Percentiles rank a stretch among this genome's conserved stretches.
phyloP scores from a whole-genome alignment of 2,329 filamentous ascomycete genomes.

The Calonectria hawksworthii region DNA sequence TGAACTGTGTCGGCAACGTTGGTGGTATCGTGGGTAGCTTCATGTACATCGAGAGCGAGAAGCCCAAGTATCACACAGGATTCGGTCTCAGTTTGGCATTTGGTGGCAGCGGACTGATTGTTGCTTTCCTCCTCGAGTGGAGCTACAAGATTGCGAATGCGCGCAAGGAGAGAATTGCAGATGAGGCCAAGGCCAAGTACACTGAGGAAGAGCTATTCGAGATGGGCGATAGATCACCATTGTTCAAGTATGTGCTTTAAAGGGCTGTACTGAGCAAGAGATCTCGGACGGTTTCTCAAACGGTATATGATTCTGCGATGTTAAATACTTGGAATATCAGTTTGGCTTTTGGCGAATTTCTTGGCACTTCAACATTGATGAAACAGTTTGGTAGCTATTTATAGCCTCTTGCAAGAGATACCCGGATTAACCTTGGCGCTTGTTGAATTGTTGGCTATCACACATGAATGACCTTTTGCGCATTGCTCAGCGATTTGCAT shows the following conservation, averaged over 20 bases:
- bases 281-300: no score
- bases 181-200: constrained; percentile 47
- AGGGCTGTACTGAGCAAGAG: no score
- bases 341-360: neutral
- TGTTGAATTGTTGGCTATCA: neutral
- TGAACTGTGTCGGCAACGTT: constrained; percentile 29
- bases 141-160: constrained; percentile 48
- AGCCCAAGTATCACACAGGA: constrained; percentile 60
- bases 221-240: constrained; percentile 51
- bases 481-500: neutral
- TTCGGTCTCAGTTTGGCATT: constrained; percentile 54
- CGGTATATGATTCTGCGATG: neutral
- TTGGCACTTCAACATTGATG: neutral
- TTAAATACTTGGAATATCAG: neutral
- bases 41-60: constrained; percentile 23
- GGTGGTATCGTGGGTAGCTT: constrained; percentile 24
- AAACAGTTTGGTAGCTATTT: neutral
- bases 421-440: neutral
- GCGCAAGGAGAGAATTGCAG: constrained; percentile 45
- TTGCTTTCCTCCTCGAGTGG: constrained; percentile 49
- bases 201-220: constrained; percentile 48
- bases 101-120: constrained; percentile 46
- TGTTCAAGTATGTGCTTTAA: constrained; percentile 49
- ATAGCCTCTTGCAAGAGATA: neutral
- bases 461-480: neutral